Evolutionary conservation across 108 stramenopile species (phyloP).

Genomic region (Skeletonema potamos): DNA sequence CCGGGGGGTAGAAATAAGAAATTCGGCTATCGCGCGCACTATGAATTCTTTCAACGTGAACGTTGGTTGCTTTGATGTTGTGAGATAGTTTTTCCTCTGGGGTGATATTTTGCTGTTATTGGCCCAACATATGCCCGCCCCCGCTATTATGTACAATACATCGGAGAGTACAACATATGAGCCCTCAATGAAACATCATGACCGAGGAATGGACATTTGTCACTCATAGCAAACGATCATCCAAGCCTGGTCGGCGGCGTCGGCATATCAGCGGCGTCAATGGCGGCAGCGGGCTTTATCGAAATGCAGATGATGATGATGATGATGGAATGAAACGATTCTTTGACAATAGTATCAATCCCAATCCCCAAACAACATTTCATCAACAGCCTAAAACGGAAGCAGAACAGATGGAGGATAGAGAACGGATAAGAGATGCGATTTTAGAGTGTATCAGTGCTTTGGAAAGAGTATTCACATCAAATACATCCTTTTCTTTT

Average conservation of each 20-base stretch:
- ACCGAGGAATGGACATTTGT: slow-evolving; percentile 31
- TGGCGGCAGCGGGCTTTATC: background rate
- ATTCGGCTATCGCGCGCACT: too few relatives aligned
- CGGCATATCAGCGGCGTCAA: background rate
- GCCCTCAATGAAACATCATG: too few relatives aligned
- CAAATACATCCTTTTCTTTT: slow-evolving; percentile 19
- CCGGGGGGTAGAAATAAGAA: too few relatives aligned
- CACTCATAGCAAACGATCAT: background rate
- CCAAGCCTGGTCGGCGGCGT: slow-evolving; percentile 5
- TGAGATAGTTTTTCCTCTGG: too few relatives aligned
- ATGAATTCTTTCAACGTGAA: too few relatives aligned
- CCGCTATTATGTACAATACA: too few relatives aligned
- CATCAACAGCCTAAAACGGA: background rate
- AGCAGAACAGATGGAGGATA: background rate
- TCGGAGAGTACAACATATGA: too few relatives aligned
- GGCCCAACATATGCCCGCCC: too few relatives aligned
- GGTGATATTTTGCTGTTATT: too few relatives aligned
- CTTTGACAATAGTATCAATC: background rate
- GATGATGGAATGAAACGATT: background rate
- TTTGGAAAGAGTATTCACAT: slow-evolving; percentile 13
- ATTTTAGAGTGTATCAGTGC: slow-evolving; percentile 17
- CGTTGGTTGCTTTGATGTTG: too few relatives aligned
- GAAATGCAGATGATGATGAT: background rate
- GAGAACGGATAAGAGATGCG: slow-evolving; percentile 10
- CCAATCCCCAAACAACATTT: background rate